Conservation (phyloP, 2,329 filamentous ascomycete species). For the Parascedosporium putredinis region DNA sequence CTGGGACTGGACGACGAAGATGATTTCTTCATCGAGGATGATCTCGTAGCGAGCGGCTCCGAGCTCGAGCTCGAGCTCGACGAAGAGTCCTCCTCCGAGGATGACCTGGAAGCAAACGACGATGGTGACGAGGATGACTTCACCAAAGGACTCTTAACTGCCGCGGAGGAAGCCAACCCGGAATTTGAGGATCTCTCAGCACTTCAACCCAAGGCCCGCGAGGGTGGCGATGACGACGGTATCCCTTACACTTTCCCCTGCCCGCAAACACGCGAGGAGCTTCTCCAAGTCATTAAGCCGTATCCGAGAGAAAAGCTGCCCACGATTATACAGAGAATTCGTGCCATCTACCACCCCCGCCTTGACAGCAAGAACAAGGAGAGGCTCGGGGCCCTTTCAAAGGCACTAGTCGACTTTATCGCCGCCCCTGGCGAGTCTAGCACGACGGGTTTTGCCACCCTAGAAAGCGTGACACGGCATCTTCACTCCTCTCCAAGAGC, state of each 20-base stretch:
- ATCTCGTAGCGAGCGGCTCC: constrained; percentile 74
- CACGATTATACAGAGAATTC: constrained; percentile 76
- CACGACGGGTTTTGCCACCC: constrained; percentile 45
- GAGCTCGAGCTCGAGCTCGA: constrained; percentile 54
- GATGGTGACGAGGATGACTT: constrained; percentile 53
- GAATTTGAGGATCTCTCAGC: constrained; percentile 38
- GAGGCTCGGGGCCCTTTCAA: constrained; percentile 60
- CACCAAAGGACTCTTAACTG: constrained; percentile 54
- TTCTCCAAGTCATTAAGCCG: constrained; percentile 55
- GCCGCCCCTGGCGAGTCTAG: constrained; percentile 32
- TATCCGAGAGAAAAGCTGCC: constrained; percentile 58
- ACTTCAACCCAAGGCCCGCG: constrained; percentile 21
- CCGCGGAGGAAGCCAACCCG: constrained; percentile 43
- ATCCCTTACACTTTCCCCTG: constrained; percentile 81
- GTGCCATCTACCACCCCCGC: constrained; percentile 85
- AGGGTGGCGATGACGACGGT: constrained; percentile 38
- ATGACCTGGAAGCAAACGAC: constrained; percentile 30
- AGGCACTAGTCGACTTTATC: constrained; percentile 54
- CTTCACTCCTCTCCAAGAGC: constrained; percentile 86
- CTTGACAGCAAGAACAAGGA: constrained; percentile 76
- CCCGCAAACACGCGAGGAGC: constrained; percentile 65
- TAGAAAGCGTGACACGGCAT: constrained; percentile 79
- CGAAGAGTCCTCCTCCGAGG: constrained; percentile 29
- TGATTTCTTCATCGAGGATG: constrained; percentile 83
- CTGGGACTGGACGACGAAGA: constrained; percentile 85